Conservation (phyloP, 768 basidiomycete genomes). For the Pleurotus sapidus region DNA sequence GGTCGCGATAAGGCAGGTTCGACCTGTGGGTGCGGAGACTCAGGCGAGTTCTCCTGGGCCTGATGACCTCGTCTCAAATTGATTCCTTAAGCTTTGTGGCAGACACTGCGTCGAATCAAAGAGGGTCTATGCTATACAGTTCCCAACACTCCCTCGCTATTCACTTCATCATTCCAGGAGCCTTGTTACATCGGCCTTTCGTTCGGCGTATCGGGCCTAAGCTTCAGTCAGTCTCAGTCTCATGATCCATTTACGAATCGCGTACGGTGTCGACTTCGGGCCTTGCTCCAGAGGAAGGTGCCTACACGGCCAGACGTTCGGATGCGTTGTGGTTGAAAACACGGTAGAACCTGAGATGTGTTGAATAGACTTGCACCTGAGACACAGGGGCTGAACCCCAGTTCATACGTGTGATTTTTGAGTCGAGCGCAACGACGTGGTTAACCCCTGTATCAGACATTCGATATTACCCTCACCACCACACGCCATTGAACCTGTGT, state of each 20-base stretch:
- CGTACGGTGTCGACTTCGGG: not conserved
- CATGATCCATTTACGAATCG: not conserved
- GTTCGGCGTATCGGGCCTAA: not conserved
- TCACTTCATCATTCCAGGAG: not conserved
- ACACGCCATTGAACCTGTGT: no score
- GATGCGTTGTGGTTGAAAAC: no score
- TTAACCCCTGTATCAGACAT: no score
- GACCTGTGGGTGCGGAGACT: not conserved
- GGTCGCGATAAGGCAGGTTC: conserved; percentile 2
- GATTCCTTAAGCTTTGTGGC: no score
- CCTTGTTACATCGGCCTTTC: not conserved
- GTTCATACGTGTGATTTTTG: no score
- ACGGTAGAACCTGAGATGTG: no score
- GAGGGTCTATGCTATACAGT: not conserved
- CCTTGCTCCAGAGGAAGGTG: not conserved
- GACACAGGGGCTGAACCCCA: no score
- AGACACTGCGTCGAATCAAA: not conserved
- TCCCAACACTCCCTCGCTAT: not conserved
- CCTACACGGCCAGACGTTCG: not conserved
- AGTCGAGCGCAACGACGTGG: not conserved
- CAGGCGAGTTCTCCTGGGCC: not conserved
- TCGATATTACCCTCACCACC: no score
- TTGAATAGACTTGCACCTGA: no score
- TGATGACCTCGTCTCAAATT: no score
- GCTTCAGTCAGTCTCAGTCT: not conserved